These are phyloP conservation scores for Lentinula guzmanii DNA, from an alignment of 768 basidiomycete species.

Conservation along the genomic window DNA sequence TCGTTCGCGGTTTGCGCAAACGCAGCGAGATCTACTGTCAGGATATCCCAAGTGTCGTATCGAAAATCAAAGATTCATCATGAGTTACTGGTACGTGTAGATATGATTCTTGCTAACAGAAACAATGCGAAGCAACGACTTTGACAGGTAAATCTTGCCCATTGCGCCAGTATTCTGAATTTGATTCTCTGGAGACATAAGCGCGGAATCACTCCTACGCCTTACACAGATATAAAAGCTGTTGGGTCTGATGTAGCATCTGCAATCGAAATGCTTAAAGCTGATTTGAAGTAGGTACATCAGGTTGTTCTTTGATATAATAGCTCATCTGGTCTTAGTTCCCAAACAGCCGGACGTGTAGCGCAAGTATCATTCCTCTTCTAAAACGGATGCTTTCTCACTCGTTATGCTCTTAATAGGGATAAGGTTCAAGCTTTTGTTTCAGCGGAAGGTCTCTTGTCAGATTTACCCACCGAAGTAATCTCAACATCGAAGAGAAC, in stretches of 20 bases:
- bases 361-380: not conserved
- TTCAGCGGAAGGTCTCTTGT: not conserved
- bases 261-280: not conserved
- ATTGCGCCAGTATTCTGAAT: not conserved
- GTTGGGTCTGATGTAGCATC: not conserved
- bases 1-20: not conserved
- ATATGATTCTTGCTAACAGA: not conserved
- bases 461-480: not conserved
- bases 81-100: not conserved
- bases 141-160: not conserved
- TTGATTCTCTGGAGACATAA: not conserved
- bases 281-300: not conserved
- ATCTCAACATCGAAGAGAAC: not conserved
- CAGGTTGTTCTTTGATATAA: not conserved
- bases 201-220: not conserved
- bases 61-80: not conserved
- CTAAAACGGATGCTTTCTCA: too few species aligned
- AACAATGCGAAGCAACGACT: not conserved
- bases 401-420: not conserved
- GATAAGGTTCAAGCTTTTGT: not conserved
- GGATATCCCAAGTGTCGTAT: not conserved
- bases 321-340: not conserved
- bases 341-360: not conserved
- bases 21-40: not conserved
- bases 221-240: not conserved